Conservation (phyloP, 225 moss, liverwort and hornwort species). For the Bryum argenteum region DNA sequence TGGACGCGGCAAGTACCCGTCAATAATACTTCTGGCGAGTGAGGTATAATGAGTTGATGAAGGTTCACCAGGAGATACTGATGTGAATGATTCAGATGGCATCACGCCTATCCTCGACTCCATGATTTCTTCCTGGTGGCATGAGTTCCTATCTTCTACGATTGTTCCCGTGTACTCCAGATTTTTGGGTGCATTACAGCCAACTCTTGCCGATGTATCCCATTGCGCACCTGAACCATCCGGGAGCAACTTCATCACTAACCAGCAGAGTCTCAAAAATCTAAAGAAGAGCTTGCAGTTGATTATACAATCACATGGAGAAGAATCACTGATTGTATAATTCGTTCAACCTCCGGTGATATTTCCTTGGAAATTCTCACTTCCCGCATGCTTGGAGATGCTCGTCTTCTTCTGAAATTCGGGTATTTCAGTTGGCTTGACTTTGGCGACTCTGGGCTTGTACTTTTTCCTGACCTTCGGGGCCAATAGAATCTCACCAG, state of each 20-base stretch:
- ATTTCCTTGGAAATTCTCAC: neutral
- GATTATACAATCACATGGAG: neutral
- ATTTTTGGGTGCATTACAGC: neutral
- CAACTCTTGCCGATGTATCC: neutral
- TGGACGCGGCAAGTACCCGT: neutral
- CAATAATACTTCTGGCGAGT: neutral
- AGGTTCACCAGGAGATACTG: neutral
- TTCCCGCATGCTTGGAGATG: neutral
- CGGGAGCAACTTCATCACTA: neutral
- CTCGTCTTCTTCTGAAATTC: slow-evolving; percentile 6
- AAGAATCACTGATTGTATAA: neutral
- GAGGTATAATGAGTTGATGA: neutral
- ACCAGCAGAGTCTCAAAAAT: neutral
- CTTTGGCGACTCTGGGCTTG: slow-evolving; percentile 49
- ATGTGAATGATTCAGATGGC: neutral
- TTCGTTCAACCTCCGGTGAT: neutral
- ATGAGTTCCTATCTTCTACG: neutral
- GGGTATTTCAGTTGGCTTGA: slow-evolving; percentile 27
- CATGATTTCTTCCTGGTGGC: neutral
- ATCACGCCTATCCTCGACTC: neutral
- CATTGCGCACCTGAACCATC: slow-evolving; percentile 14
- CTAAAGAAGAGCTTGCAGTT: neutral
- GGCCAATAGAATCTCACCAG: neutral
- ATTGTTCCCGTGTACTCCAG: neutral
- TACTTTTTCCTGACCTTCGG: slow-evolving; percentile 41